Evolutionary conservation across 768 basidiomycete species (phyloP).

Genomic region (Lenzites betulinus): DNA sequence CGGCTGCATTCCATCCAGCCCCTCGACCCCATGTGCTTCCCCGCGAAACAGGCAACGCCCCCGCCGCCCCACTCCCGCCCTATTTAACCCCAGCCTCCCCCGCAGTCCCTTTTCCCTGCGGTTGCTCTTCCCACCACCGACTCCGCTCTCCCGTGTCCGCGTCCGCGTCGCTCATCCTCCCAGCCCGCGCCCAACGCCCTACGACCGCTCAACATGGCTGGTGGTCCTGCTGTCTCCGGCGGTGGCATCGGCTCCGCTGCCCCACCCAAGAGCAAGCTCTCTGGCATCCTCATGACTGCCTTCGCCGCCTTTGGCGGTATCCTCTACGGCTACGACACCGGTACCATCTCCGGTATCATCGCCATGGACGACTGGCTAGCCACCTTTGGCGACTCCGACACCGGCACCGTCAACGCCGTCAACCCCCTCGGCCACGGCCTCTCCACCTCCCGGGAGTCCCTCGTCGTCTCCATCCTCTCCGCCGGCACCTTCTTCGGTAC

Average conservation of each 20-base stretch:
- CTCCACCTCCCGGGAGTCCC: conserved; percentile 42
- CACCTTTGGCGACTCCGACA: conserved; percentile 42
- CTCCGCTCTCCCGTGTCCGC: conserved; percentile 1
- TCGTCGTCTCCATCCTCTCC: conserved; percentile 67
- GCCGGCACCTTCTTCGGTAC: conserved; percentile 76
- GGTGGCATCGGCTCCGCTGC: conserved; percentile 15
- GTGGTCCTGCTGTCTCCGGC: conserved; percentile 18
- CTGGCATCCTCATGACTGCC: conserved; percentile 35
- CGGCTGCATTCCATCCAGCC: background rate
- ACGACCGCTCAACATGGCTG: conserved; percentile 12
- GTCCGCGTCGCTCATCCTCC: background rate
- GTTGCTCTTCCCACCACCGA: conserved; percentile 5
- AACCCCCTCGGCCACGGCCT: background rate
- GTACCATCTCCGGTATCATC: conserved; percentile 73
- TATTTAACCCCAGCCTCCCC: conserved; percentile 7
- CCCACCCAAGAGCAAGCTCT: conserved; percentile 19
- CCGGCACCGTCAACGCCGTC: background rate
- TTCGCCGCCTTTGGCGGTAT: conserved; percentile 39
- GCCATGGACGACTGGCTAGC: conserved; percentile 57
- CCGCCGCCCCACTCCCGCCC: background rate
- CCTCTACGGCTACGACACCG: conserved; percentile 72
- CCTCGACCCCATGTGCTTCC: conserved; percentile 8
- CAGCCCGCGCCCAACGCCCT: conserved; percentile 3
- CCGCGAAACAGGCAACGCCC: background rate
- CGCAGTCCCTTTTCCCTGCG: background rate